phyloP scores from a whole-genome alignment of 1,139 yeast species.

The Pichia sp. region DNA sequence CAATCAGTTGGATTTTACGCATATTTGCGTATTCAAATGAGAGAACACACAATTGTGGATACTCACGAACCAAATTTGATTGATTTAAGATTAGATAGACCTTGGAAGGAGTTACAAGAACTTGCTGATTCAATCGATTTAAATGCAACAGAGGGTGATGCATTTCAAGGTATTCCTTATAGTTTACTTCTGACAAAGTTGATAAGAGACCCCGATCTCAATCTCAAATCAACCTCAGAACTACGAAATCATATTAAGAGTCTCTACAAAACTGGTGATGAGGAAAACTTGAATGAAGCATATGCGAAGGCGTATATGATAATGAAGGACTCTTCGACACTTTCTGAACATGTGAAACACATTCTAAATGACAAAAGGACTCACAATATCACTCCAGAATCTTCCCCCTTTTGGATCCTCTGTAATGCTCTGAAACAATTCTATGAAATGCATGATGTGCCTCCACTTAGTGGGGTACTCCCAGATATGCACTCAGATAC shows the following conservation, averaged over 20 bases:
- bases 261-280: slow-evolving; percentile 33
- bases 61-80: slow-evolving; percentile 55
- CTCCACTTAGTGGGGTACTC: slow-evolving; percentile 68
- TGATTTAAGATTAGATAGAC: slow-evolving; percentile 63
- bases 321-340: slow-evolving; percentile 20
- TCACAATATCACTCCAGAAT: background rate
- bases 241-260: too few relatives aligned
- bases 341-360: slow-evolving; percentile 26
- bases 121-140: slow-evolving; percentile 49
- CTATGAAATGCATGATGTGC: slow-evolving; percentile 31
- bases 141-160: too few relatives aligned
- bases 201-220: background rate
- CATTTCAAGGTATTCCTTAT: slow-evolving; percentile 62
- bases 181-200: slow-evolving; percentile 58
- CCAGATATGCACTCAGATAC: slow-evolving; percentile 93
- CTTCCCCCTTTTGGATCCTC: slow-evolving; percentile 51
- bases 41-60: slow-evolving; percentile 59
- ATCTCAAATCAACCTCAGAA: too few relatives aligned
- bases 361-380: slow-evolving; percentile 28
- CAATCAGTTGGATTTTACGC: slow-evolving; percentile 65
- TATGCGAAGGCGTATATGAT: slow-evolving; percentile 50
- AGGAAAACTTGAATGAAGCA: slow-evolving; percentile 71
- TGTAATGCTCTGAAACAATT: slow-evolving; percentile 50
- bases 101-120: slow-evolving; percentile 66
- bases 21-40: slow-evolving; percentile 42